These are phyloP conservation scores for Phoenix roebelenii DNA, from an alignment of 176 grass and related monocot genomes.

Conservation along the genomic window DNA sequence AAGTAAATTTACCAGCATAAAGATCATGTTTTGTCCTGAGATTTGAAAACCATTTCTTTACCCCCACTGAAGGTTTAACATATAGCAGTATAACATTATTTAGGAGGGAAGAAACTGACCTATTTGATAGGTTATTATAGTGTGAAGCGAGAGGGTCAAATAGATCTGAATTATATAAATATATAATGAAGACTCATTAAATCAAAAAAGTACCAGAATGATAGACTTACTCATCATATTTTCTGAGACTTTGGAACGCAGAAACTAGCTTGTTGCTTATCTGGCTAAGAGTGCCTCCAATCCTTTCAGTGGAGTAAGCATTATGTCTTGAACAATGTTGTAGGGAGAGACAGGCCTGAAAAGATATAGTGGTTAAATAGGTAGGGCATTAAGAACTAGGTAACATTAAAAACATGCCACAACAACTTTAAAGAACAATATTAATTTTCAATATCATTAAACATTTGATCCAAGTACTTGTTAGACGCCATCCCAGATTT, in stretches of 20 bases:
- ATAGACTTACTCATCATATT: constrained; percentile 38
- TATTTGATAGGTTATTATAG: too few relatives aligned
- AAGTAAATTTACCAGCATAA: too few relatives aligned
- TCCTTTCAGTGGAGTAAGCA: constrained; percentile 32
- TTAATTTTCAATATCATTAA: too few relatives aligned
- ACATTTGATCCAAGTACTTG: too few relatives aligned
- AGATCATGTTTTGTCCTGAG: too few relatives aligned
- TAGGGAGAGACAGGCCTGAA: constrained; percentile 50
- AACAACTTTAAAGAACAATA: too few relatives aligned
- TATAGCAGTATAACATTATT: too few relatives aligned
- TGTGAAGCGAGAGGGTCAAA: not conserved
- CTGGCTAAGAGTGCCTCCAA: constrained; percentile 43
- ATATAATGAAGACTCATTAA: constrained; percentile 5
- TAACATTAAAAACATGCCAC: too few relatives aligned
- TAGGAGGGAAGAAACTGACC: too few relatives aligned
- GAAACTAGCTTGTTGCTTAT: constrained; percentile 63
- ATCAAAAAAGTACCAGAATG: not conserved
- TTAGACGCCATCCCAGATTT: too few relatives aligned
- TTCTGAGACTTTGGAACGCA: constrained; percentile 54
- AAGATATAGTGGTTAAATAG: not conserved
- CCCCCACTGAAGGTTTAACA: too few relatives aligned
- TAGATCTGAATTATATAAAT: not conserved
- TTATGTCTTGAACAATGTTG: constrained; percentile 23
- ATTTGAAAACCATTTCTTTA: too few relatives aligned
- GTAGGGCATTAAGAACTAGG: not conserved